Evolutionary conservation across 495 filamentous ascomycete genomes (phyloP).

Genomic region (Penicillium subrubescens): DNA sequence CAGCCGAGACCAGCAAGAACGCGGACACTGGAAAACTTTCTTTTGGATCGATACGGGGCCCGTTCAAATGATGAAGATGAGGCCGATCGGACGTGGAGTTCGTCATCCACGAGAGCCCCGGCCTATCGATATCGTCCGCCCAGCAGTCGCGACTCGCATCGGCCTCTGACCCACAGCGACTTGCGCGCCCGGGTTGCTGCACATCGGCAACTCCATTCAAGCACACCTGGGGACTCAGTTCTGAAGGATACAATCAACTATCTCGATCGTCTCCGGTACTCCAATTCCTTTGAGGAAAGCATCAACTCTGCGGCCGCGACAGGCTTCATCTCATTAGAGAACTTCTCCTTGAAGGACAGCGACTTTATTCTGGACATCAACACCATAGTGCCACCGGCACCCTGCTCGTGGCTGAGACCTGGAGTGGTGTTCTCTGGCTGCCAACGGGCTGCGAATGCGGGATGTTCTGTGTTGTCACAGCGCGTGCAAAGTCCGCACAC

Average conservation of each 20-base stretch:
- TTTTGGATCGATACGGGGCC: constrained; percentile 44
- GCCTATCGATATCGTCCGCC: constrained; percentile 40
- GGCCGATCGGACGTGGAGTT: constrained; percentile 27
- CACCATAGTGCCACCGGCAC: constrained; percentile 54
- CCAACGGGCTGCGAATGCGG: constrained; percentile 51
- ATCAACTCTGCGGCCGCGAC: constrained; percentile 52
- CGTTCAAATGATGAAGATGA: constrained; percentile 39
- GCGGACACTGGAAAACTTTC: constrained; percentile 49
- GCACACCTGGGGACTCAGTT: constrained; percentile 43
- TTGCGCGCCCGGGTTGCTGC: constrained; percentile 49
- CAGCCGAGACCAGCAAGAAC: constrained; percentile 48
- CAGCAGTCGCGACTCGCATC: constrained; percentile 34
- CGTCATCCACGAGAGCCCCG: constrained; percentile 27
- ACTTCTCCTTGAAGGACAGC: constrained; percentile 49
- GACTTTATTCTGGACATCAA: constrained; percentile 65
- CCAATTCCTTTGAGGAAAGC: constrained; percentile 57
- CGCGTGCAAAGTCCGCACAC: constrained; percentile 29
- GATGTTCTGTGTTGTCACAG: constrained; percentile 32
- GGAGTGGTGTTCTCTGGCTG: constrained; percentile 66
- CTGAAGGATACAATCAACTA: constrained; percentile 68
- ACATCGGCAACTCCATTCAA: constrained; percentile 53
- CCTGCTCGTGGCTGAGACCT: constrained; percentile 66
- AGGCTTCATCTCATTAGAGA: constrained; percentile 48
- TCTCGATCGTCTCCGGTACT: constrained; percentile 61
- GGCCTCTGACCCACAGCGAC: constrained; percentile 44